A percentile compares a stretch with the other conserved stretches of the same genome.
Conservation (phyloP, 805 yeast genomes). For the Naumovozyma dairenensis region DNA sequence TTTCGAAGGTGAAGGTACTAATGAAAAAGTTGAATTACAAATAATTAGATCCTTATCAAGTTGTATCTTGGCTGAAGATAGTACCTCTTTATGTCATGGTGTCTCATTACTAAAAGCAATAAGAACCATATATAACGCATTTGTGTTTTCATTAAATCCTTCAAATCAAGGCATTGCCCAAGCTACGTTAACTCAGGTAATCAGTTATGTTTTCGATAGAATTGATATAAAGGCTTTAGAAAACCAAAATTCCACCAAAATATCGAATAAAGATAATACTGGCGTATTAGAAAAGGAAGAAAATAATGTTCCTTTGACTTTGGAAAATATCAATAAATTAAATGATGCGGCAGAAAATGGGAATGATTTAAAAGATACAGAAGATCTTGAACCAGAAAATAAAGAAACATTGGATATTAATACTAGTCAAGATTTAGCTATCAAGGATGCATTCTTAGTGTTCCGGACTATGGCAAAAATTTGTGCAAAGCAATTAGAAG, state of each 20-base stretch:
- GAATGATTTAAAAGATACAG: slow-evolving; percentile 40
- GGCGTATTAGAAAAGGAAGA: slow-evolving; percentile 22
- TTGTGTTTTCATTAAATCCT: slow-evolving; percentile 70
- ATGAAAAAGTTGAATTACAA: slow-evolving; percentile 80
- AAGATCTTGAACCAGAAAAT: slow-evolving; percentile 7
- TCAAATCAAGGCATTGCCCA: slow-evolving; percentile 91
- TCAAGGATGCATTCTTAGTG: slow-evolving; percentile 85
- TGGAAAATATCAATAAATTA: slow-evolving; percentile 49
- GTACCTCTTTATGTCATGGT: slow-evolving; percentile 74
- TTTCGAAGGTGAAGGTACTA: slow-evolving; percentile 88
- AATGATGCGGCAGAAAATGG: slow-evolving; percentile 50
- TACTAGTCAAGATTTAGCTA: slow-evolving; percentile 45
- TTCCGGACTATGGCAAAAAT: slow-evolving; percentile 93
- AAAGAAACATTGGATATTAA: slow-evolving; percentile 1
- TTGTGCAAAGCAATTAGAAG: slow-evolving; percentile 74
- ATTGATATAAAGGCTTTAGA: slow-evolving; percentile 20
- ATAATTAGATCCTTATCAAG: slow-evolving; percentile 86
- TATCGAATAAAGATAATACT: neutral
- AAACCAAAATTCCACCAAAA: too few species aligned
- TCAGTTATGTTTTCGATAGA: slow-evolving; percentile 75
- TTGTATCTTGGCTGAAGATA: slow-evolving; percentile 68
- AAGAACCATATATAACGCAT: slow-evolving; percentile 87
- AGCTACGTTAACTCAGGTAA: slow-evolving; percentile 86
- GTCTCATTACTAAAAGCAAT: slow-evolving; percentile 80
- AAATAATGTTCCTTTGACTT: slow-evolving; percentile 38